These are phyloP conservation scores for Babjeviella inositovora DNA, from an alignment of 805 yeast species.

Conservation along the genomic window DNA sequence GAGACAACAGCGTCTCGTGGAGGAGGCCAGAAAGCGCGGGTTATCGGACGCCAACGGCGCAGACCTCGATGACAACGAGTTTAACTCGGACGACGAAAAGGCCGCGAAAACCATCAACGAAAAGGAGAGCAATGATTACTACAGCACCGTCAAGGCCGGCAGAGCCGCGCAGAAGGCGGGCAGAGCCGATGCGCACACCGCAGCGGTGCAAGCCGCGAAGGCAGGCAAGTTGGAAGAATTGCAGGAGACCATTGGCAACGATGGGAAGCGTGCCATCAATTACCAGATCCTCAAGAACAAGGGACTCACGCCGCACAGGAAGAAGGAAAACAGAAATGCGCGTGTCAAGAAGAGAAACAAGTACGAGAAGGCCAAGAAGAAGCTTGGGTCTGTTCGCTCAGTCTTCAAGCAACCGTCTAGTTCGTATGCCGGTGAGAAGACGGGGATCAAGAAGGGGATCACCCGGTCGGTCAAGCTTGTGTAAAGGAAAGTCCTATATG, in stretches of 20 bases:
- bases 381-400: constrained; percentile 76
- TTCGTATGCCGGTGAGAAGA: constrained; percentile 84
- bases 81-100: constrained; percentile 27
- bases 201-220: constrained; percentile 65
- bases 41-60: constrained; percentile 35
- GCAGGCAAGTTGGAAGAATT: constrained; percentile 73
- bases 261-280: constrained; percentile 88
- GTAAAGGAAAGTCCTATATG: too few relatives aligned
- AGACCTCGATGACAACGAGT: constrained; percentile 35
- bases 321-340: constrained; percentile 87
- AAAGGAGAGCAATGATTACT: constrained; percentile 27
- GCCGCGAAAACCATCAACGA: constrained; percentile 15
- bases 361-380: constrained; percentile 90
- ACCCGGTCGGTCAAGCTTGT: constrained; percentile 74
- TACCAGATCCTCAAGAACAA: constrained; percentile 92
- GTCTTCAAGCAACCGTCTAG: constrained; percentile 62
- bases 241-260: constrained; percentile 43
- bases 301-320: constrained; percentile 86
- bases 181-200: constrained; percentile 47
- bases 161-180: constrained; percentile 31
- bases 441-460: constrained; percentile 93
- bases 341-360: constrained; percentile 97
- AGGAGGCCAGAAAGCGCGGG: constrained; percentile 83
- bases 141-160: constrained; percentile 31
- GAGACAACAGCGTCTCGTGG: constrained; percentile 73